Base-by-base conservation (phyloP, 2,329 filamentous ascomycete genomes). In the Cyphellophora europaea region DNA sequence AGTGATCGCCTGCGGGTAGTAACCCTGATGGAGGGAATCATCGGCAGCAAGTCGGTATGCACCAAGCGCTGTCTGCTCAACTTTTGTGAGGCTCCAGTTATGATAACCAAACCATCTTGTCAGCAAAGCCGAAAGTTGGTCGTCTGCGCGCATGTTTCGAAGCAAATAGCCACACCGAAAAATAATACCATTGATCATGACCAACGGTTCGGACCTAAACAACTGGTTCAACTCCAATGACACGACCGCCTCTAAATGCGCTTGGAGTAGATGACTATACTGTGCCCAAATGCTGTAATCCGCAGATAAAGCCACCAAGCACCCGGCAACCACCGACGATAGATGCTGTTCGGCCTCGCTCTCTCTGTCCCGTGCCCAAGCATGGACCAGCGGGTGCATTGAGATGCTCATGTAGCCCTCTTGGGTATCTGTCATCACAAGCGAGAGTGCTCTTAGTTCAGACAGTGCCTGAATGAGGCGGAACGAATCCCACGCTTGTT, bases 381-480 rank as follows among this genome's bases (percentile, higher is more conserved):
- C 47, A 35, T 61, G 57, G 10, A 53, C 48, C 2, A 61, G 44
- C 5, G 53, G 54, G 40, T 61, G 56, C 43, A 58, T 58, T 14
- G 55, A 55, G 16, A 59, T 32, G 27, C 35, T 34, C 4, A 31
- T 8, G 5, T 6, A 35, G 4, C 35, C 37, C 11, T 45, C 21
- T 15, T 35, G 2, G 11, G 41, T 45, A 12, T 35, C 28, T 11
- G 28, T 35, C 21, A 39, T 39, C 6, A 55, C 42, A 12, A 58
- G 41, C 4, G 51, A 53, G 35, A 56, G 50, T 15, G 51, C 53
- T 11, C 31, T 43, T 28, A 60, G 52, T 11, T 48, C 19, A 42
- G 40, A 36, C 19, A 41, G 42, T 11, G 54, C 53, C 36, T 54
- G 41, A 2, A 39, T 47, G 17, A 51, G 38, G 37, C 49, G 51